These are phyloP conservation scores for Trichoderma polysporum DNA, from an alignment of 2,329 filamentous ascomycete genomes.

Conservation along the genomic window DNA sequence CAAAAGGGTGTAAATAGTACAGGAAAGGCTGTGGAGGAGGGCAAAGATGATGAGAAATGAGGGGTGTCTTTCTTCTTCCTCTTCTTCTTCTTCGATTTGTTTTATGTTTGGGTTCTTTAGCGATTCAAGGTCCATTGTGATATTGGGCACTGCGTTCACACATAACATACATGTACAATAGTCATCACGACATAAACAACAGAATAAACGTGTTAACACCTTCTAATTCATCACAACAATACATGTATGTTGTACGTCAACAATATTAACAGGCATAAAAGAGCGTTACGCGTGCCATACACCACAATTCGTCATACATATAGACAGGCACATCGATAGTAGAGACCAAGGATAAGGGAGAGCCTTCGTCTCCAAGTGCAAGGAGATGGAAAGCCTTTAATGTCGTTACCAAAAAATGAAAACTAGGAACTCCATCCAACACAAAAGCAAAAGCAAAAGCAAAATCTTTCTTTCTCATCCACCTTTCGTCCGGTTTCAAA, in stretches of 20 bases:
- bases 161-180: neutral
- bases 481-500: neutral
- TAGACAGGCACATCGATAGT: neutral
- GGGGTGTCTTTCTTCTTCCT: neutral
- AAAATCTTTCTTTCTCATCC: conserved; percentile 14
- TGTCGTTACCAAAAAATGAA: neutral
- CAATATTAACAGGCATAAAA: too few species aligned
- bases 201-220: too few species aligned
- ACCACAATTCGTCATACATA: neutral
- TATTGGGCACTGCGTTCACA: neutral
- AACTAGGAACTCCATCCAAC: neutral
- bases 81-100: neutral
- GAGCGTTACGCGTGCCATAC: neutral
- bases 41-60: conserved; percentile 9
- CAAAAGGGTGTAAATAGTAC: neutral
- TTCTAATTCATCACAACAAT: neutral
- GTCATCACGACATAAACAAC: too few species aligned
- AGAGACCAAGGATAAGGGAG: neutral
- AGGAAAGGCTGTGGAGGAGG: neutral
- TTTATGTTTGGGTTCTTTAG: neutral
- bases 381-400: conserved; percentile 5
- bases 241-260: too few species aligned
- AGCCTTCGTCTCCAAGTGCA: neutral
- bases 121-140: neutral
- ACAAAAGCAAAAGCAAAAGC: neutral